phyloP scores from a whole-genome alignment of 2,329 filamentous ascomycete species.

The Ophiostoma ulmi region DNA sequence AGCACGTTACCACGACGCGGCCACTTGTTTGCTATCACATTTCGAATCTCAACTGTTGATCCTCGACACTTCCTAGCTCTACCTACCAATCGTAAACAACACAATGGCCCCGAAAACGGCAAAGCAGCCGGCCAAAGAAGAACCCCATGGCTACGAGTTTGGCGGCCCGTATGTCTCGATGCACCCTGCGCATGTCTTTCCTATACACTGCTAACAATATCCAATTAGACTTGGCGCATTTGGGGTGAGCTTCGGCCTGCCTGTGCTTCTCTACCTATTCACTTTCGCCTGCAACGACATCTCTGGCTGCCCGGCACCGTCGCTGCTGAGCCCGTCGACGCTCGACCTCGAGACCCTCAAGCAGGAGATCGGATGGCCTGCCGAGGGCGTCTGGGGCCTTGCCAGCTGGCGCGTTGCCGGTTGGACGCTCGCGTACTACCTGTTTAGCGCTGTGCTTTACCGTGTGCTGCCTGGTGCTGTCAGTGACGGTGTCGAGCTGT shows the following conservation, averaged over 20 bases:
- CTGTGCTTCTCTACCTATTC: slow-evolving; percentile 71
- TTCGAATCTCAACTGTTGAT: not conserved
- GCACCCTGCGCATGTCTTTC: not conserved
- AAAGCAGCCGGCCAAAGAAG: slow-evolving; percentile 14
- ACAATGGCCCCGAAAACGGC: slow-evolving; percentile 21
- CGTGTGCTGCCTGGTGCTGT: slow-evolving; percentile 69
- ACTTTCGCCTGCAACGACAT: slow-evolving; percentile 88
- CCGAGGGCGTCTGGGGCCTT: slow-evolving; percentile 63
- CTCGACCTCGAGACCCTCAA: slow-evolving; percentile 69
- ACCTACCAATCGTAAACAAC: not conserved
- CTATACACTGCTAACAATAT: not conserved
- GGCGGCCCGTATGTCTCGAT: slow-evolving; percentile 44
- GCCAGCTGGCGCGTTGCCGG: slow-evolving; percentile 63
- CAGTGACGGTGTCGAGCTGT: slow-evolving; percentile 64
- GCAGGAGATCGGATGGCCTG: slow-evolving; percentile 74
- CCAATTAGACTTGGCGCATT: slow-evolving; percentile 63
- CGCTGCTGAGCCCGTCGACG: slow-evolving; percentile 65
- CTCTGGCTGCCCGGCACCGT: slow-evolving; percentile 82
- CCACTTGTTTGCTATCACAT: not conserved
- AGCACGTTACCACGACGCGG: not conserved
- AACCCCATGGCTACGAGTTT: slow-evolving; percentile 47
- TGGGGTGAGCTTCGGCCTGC: slow-evolving; percentile 73
- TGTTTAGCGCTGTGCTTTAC: slow-evolving; percentile 69
- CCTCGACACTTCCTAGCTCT: not conserved
- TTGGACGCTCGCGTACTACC: slow-evolving; percentile 73